Evolutionary conservation across 1,139 yeast species (phyloP).

Genomic region (Pichia sp.): DNA sequence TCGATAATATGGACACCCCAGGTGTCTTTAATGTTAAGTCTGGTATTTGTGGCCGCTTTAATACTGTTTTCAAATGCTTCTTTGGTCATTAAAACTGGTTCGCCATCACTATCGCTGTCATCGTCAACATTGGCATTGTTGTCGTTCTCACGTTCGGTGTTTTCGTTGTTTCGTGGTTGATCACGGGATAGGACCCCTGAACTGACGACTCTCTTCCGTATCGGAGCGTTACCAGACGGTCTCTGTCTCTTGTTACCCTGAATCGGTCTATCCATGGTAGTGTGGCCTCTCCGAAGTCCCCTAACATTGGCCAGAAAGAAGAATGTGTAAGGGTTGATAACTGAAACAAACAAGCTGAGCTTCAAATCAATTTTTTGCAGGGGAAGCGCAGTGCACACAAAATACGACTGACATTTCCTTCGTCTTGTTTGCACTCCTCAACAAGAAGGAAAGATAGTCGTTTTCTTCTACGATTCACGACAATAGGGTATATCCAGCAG

Average conservation of each 20-base stretch:
- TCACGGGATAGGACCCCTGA: neutral
- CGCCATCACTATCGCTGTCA: constrained; percentile 8
- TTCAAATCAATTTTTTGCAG: too few relatives aligned
- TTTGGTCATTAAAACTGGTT: constrained; percentile 4
- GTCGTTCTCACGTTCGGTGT: neutral
- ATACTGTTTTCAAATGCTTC: constrained; percentile 78
- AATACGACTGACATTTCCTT: too few relatives aligned
- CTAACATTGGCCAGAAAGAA: constrained; percentile 60
- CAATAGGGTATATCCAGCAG: too few relatives aligned
- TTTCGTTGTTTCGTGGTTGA: neutral
- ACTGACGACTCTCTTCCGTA: constrained; percentile 2
- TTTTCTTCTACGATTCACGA: too few relatives aligned
- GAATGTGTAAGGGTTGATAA: too few relatives aligned
- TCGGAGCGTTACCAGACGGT: neutral
- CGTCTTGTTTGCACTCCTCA: too few relatives aligned
- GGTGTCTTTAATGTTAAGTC: constrained; percentile 62
- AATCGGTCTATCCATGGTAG: neutral
- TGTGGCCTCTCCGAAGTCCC: constrained; percentile 26
- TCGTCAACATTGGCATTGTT: neutral
- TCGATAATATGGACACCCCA: constrained; percentile 92
- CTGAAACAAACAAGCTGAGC: too few relatives aligned
- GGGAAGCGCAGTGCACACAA: too few relatives aligned
- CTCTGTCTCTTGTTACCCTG: constrained; percentile 2
- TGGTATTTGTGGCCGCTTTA: constrained; percentile 85
- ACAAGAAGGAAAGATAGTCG: too few relatives aligned